Percentiles rank a stretch among this genome's conserved stretches.
These are phyloP conservation scores for Aspergillus arachidicola DNA, from an alignment of 2,329 filamentous ascomycete species.

Conservation along the genomic window DNA sequence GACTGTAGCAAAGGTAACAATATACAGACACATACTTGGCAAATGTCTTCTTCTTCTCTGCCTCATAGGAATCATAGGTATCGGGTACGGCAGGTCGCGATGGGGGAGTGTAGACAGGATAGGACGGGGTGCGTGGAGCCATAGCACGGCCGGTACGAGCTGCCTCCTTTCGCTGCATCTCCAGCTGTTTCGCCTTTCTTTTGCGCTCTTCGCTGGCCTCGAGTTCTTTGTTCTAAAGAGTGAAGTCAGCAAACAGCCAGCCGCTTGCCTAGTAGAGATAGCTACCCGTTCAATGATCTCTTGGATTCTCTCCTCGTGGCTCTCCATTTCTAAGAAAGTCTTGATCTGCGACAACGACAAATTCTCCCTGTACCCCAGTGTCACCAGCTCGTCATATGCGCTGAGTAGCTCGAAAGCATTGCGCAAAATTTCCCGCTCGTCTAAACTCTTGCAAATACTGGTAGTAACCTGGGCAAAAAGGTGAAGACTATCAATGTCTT, in stretches of 20 bases:
- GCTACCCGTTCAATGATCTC: conserved; percentile 89
- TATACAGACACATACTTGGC: conserved; percentile 64
- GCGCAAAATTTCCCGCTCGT: conserved; percentile 91
- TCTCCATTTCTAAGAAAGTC: conserved; percentile 99
- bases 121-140: conserved; percentile 74
- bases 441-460: conserved; percentile 92
- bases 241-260: conserved; percentile 25
- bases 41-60: conserved; percentile 91
- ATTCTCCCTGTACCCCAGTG: conserved; percentile 93
- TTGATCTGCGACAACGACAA: conserved; percentile 96
- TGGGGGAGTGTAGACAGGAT: conserved; percentile 86
- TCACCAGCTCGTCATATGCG: conserved; percentile 96
- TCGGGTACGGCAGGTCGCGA: conserved; percentile 72
- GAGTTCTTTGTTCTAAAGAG: conserved; percentile 86
- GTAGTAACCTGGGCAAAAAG: conserved; percentile 97
- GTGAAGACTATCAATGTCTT: conserved; percentile 98
- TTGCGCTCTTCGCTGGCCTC: conserved; percentile 98
- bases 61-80: conserved; percentile 91
- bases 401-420: conserved; percentile 96
- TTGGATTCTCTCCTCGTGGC: conserved; percentile 97
- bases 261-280: conserved; percentile 26
- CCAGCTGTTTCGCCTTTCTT: conserved; percentile 96
- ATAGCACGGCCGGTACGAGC: conserved; percentile 71
- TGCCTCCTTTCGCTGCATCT: conserved; percentile 97
- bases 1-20: not conserved